Evolutionary conservation across 2,329 filamentous ascomycete genomes (phyloP).

Genomic region (Sporothrix euskadiensis): DNA sequence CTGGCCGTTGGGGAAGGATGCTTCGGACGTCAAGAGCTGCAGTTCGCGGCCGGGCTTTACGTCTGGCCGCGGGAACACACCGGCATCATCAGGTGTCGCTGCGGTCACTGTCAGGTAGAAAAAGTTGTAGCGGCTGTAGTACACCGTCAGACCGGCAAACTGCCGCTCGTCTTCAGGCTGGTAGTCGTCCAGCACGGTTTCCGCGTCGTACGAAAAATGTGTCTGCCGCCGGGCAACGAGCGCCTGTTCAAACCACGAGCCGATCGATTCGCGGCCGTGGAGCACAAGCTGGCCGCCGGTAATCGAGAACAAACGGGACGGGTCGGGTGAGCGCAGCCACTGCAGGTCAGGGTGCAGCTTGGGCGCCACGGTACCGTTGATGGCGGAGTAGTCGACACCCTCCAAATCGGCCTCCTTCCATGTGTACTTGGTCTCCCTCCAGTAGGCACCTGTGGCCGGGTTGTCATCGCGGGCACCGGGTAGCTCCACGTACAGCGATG

Average conservation of each 20-base stretch:
- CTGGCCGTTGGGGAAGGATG: slow-evolving; percentile 54
- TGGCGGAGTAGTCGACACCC: slow-evolving; percentile 49
- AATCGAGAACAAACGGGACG: slow-evolving; percentile 53
- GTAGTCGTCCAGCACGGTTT: slow-evolving; percentile 68
- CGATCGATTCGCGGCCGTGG: slow-evolving; percentile 53
- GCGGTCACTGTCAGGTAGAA: slow-evolving; percentile 64
- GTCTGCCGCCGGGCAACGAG: slow-evolving; percentile 57
- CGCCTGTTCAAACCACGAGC: slow-evolving; percentile 61
- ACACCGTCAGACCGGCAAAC: slow-evolving; percentile 61
- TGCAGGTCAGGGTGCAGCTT: slow-evolving; percentile 55
- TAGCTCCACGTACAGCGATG: slow-evolving; percentile 54
- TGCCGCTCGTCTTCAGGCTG: slow-evolving; percentile 59
- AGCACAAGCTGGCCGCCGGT: slow-evolving; percentile 46
- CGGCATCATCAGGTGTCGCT: neutral
- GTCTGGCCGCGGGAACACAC: slow-evolving; percentile 36
- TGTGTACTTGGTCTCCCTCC: slow-evolving; percentile 51
- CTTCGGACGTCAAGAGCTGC: slow-evolving; percentile 57
- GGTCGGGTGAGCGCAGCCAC: slow-evolving; percentile 58
- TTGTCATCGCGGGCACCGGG: slow-evolving; percentile 48
- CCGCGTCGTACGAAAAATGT: slow-evolving; percentile 80
- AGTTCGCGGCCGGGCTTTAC: slow-evolving; percentile 54
- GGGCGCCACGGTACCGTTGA: slow-evolving; percentile 38
- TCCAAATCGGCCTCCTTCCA: slow-evolving; percentile 45
- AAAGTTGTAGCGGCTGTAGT: slow-evolving; percentile 66
- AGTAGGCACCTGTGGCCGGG: slow-evolving; percentile 43